Base-by-base conservation (phyloP, 768 basidiomycete genomes). In the Pisolithus microcarpus region DNA sequence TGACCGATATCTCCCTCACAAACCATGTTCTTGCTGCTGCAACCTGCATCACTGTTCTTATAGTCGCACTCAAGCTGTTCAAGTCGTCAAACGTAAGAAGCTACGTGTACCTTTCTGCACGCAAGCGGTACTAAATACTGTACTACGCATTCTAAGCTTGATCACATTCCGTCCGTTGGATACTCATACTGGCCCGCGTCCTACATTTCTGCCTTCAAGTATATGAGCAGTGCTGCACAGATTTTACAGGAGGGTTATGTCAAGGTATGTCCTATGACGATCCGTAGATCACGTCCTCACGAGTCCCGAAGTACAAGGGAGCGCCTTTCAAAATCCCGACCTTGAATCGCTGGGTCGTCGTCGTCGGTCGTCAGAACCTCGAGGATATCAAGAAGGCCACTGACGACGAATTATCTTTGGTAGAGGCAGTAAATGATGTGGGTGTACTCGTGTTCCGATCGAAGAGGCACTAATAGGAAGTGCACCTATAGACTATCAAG, bases 321-420 rank as follows among this genome's bases (percentile, higher is more conserved):
- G n/a, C n/a, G 5, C 49, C 65, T 4, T 75, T 72, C 58, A 72
- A 65, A 43, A 51, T 73, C 5, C 50, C 67, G 0, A 49, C 55
- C 2, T 30, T 57, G 4, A n/a, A 31, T 10, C 56, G 58, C 18
- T 79, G 77, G 79, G 46, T 60, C 0, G 67, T 79, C 31, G 40
- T 80, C 15, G 43, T 72, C 0, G 21, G 10, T 19, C 61, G 61
- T 6, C 57, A 52, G 0, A 46, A 61, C 26, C 51, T 65, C 5
- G 55, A 74, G 37, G 68, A 76, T 3, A 75, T 78, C 38, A 16
- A 77, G 7, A 71, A 61, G 43, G 70, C 72, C 6, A 55, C 70
- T 0, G 72, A 75, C 16, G 67, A 69, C 24, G 53, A 56, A 6
- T 56, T 78, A 19, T 75, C 74, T 7, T 59, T 71, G 16, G 1